phyloP scores from a whole-genome alignment of 441 rosid species.

The Corymbia citriodora region DNA sequence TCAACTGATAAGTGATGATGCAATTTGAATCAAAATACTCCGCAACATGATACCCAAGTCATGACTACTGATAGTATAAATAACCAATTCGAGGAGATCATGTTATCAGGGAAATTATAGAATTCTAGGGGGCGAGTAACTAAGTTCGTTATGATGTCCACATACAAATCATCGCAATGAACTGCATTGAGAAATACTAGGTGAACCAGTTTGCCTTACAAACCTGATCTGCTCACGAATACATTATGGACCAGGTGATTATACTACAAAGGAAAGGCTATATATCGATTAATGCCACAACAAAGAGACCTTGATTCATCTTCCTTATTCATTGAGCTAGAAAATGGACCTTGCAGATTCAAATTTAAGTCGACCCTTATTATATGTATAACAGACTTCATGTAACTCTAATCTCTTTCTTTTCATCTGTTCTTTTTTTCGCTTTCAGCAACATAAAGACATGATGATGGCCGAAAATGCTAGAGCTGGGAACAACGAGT shows the following conservation, averaged over 20 bases:
- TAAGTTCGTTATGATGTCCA: background rate
- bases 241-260: background rate
- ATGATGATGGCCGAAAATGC: conserved; percentile 43
- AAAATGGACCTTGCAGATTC: background rate
- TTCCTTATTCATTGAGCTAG: background rate
- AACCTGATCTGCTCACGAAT: background rate
- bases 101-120: background rate
- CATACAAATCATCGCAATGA: background rate
- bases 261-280: background rate
- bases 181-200: background rate
- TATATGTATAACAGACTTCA: background rate
- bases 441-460: conserved; percentile 51
- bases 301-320: background rate
- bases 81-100: background rate
- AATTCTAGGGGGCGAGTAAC: background rate
- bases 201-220: background rate
- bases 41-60: background rate
- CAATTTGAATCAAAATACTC: background rate
- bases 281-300: background rate
- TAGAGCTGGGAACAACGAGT: conserved; percentile 35
- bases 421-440: background rate
- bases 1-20: background rate
- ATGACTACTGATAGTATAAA: background rate
- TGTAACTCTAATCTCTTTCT: background rate
- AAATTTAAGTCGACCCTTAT: background rate